These are phyloP conservation scores for Penicillium freii DNA, from an alignment of 2,329 filamentous ascomycete genomes.

Conservation along the genomic window DNA sequence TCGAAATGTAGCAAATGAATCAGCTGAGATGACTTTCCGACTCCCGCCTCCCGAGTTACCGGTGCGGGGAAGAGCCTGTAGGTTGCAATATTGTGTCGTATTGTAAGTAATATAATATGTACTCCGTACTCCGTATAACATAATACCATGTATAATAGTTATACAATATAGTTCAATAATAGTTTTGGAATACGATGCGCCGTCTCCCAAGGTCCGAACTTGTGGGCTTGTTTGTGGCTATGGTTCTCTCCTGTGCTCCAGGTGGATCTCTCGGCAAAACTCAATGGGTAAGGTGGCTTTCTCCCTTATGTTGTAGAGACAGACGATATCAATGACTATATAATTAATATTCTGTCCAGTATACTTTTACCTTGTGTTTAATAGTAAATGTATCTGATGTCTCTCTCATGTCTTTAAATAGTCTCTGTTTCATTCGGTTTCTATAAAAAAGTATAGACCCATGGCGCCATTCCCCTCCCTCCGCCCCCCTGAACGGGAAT, in stretches of 20 bases:
- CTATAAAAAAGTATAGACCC: conserved; percentile 4
- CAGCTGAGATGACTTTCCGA: not conserved
- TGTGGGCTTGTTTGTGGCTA: conserved; percentile 3
- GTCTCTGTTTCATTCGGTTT: not conserved
- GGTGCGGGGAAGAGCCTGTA: not conserved
- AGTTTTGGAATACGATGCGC: not conserved
- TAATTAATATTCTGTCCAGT: too few species aligned
- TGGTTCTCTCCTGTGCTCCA: not conserved
- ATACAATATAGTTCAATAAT: not conserved
- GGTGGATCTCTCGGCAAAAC: conserved; percentile 4
- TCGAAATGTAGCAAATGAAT: conserved; percentile 8
- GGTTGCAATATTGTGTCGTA: not conserved
- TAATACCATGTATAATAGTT: not conserved
- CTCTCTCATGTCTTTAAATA: not conserved
- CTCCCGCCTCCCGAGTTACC: not conserved
- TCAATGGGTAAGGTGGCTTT: not conserved
- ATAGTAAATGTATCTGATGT: not conserved
- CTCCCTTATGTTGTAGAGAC: too few species aligned
- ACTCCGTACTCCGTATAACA: not conserved
- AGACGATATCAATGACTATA: too few species aligned
- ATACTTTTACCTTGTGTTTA: not conserved
- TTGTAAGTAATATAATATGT: not conserved
- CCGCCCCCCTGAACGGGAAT: conserved; percentile 15
- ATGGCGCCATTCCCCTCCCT: conserved; percentile 2
- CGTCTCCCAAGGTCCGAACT: not conserved